These are phyloP conservation scores for Eucalyptus melliodora DNA, from an alignment of 345 rosid genomes.

Conservation along the genomic window DNA sequence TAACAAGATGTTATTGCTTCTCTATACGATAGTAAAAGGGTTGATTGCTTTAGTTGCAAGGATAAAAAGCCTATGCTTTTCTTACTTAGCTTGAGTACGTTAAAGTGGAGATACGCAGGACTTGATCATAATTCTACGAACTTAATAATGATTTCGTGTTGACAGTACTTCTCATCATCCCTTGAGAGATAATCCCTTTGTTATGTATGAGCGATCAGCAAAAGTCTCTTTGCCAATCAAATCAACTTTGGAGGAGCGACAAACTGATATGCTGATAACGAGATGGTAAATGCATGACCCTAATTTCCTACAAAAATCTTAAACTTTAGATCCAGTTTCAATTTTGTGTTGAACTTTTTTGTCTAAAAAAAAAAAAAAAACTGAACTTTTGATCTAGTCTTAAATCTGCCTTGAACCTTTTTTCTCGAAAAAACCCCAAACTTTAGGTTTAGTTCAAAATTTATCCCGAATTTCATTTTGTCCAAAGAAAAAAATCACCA, in stretches of 20 bases:
- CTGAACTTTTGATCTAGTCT: too few species aligned
- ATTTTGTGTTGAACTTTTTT: fast-evolving
- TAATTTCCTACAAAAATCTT: too few species aligned
- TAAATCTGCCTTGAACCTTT: too few species aligned
- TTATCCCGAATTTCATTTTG: too few species aligned
- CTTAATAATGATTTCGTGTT: neutral
- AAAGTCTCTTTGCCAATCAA: neutral
- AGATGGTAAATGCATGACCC: neutral
- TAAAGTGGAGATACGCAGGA: neutral
- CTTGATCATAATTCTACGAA: too few species aligned
- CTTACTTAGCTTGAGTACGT: neutral
- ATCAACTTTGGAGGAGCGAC: neutral
- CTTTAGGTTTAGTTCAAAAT: too few species aligned
- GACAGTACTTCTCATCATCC: neutral
- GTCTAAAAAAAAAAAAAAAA: too few species aligned
- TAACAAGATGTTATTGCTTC: neutral
- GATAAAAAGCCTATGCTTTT: neutral
- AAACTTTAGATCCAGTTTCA: fast-evolving
- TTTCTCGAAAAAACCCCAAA: too few species aligned
- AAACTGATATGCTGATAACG: too few species aligned
- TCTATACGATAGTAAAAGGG: neutral
- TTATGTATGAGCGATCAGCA: neutral
- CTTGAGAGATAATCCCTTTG: neutral
- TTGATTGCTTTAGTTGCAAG: neutral
- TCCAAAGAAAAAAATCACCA: too few species aligned